Conservation (phyloP, 2,329 filamentous ascomycete species). For the Pseudocercospora ulei region DNA sequence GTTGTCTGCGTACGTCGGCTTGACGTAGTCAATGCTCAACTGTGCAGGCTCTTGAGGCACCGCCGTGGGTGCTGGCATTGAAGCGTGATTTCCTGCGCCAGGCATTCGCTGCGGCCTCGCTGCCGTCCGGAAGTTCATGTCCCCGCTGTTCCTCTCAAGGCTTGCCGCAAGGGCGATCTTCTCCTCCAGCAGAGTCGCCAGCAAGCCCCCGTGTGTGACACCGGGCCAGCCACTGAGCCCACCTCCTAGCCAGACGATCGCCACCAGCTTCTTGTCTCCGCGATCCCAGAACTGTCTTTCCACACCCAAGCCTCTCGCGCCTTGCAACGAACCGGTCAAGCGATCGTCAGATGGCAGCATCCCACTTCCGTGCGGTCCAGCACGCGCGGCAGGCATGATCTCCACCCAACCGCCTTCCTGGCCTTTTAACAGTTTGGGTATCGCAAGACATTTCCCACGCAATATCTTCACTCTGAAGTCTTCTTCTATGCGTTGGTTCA, state of each 20-base stretch:
- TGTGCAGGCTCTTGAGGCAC: conserved; percentile 32
- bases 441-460: conserved; percentile 37
- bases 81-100: conserved; percentile 30
- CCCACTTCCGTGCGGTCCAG: conserved; percentile 10
- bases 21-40: conserved; percentile 51
- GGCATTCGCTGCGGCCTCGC: conserved; percentile 30
- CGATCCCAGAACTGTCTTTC: conserved; percentile 58
- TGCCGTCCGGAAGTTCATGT: conserved; percentile 19
- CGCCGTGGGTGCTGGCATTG: conserved; percentile 19
- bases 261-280: conserved; percentile 49
- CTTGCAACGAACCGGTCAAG: conserved; percentile 33
- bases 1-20: conserved; percentile 49
- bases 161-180: conserved; percentile 55
- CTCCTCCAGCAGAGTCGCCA: conserved; percentile 62
- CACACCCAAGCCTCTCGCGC: conserved; percentile 38
- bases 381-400: conserved; percentile 20
- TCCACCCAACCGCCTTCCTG: conserved; percentile 32
- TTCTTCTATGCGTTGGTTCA: conserved; percentile 39
- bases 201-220: conserved; percentile 59
- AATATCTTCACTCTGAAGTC: conserved; percentile 45
- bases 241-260: conserved; percentile 59
- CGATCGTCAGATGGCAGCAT: conserved; percentile 17
- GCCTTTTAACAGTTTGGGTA: conserved; percentile 30
- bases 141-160: conserved; percentile 37
- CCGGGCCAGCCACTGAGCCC: conserved; percentile 59